These are phyloP conservation scores for Chytriomyces sp. DNA, from an alignment of 192 early-diverging fungal species.

Conservation along the genomic window DNA sequence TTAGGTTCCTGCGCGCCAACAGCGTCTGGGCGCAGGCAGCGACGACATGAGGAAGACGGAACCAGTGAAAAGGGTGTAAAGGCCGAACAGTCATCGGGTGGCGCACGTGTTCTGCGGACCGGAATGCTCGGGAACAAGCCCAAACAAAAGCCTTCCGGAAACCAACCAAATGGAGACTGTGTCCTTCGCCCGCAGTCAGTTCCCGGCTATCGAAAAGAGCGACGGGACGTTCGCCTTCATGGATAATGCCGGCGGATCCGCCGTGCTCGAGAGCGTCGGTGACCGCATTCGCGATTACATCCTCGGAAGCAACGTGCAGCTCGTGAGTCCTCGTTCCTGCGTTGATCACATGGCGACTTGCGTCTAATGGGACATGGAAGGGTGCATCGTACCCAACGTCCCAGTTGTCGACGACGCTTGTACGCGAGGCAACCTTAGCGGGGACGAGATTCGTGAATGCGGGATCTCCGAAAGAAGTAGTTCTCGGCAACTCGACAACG, in stretches of 20 bases:
- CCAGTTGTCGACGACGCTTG: slow-evolving; percentile 16
- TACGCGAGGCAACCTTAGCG: not conserved
- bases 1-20: too few species aligned
- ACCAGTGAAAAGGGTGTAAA: too few species aligned
- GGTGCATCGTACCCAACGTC: slow-evolving; percentile 12
- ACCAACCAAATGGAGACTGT: slow-evolving; percentile 3
- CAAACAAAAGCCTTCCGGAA: too few species aligned
- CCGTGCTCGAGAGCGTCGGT: slow-evolving; percentile 25
- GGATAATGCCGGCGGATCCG: slow-evolving; percentile 40
- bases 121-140: too few species aligned
- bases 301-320: slow-evolving; percentile 21
- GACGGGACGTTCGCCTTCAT: slow-evolving; percentile 27
- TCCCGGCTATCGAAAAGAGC: slow-evolving; percentile 9
- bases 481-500: slow-evolving; percentile 33
- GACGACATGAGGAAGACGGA: too few species aligned
- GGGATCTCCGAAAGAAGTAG: slow-evolving; percentile 1
- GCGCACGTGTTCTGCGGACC: too few species aligned
- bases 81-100: too few species aligned
- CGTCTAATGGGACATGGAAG: not conserved
- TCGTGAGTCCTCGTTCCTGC: slow-evolving; percentile 9
- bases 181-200: slow-evolving; percentile 13
- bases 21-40: too few species aligned
- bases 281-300: slow-evolving; percentile 27
- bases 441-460: slow-evolving; percentile 33
- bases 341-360: not conserved